phyloP scores from a whole-genome alignment of 768 basidiomycete species.

The Hortiboletus campestris region DNA sequence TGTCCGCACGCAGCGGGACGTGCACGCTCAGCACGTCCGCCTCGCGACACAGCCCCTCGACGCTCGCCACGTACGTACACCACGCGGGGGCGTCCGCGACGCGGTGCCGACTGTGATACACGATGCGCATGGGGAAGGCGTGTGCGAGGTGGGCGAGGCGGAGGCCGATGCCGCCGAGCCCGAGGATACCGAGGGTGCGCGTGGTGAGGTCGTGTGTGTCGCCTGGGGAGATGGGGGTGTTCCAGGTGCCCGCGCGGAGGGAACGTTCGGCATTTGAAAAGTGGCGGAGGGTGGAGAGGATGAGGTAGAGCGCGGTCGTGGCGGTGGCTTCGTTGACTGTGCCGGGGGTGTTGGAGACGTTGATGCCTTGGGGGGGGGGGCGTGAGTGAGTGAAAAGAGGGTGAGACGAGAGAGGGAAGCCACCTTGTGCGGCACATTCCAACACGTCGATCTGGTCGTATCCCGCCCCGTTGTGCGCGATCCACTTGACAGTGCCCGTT shows the following conservation, averaged over 20 bases:
- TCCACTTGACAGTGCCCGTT: slow-evolving; percentile 65
- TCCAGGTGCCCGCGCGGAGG: slow-evolving; percentile 57
- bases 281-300: slow-evolving; percentile 75
- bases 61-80: slow-evolving; percentile 72
- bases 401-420: not conserved
- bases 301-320: slow-evolving; percentile 79
- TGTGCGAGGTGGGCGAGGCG: slow-evolving; percentile 69
- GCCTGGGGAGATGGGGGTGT: slow-evolving; percentile 45
- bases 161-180: slow-evolving; percentile 73
- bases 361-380: slow-evolving; percentile 38
- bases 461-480: slow-evolving; percentile 90
- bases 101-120: slow-evolving; percentile 72
- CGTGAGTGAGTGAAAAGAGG: not conserved
- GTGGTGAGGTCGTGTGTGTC: slow-evolving; percentile 63
- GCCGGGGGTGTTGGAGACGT: slow-evolving; percentile 84
- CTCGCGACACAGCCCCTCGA: slow-evolving; percentile 60
- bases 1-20: slow-evolving; percentile 75
- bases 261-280: slow-evolving; percentile 62
- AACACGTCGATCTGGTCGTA: slow-evolving; percentile 85
- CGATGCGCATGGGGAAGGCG: slow-evolving; percentile 85
- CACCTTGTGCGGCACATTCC: slow-evolving; percentile 70
- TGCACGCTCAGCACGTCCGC: slow-evolving; percentile 86
- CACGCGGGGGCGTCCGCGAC: slow-evolving; percentile 61
- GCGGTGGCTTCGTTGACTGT: slow-evolving; percentile 91
- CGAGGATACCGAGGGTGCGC: slow-evolving; percentile 69